Base-by-base conservation (phyloP, 108 stramenopile genomes). In the Stephanodiscus triporus region DNA sequence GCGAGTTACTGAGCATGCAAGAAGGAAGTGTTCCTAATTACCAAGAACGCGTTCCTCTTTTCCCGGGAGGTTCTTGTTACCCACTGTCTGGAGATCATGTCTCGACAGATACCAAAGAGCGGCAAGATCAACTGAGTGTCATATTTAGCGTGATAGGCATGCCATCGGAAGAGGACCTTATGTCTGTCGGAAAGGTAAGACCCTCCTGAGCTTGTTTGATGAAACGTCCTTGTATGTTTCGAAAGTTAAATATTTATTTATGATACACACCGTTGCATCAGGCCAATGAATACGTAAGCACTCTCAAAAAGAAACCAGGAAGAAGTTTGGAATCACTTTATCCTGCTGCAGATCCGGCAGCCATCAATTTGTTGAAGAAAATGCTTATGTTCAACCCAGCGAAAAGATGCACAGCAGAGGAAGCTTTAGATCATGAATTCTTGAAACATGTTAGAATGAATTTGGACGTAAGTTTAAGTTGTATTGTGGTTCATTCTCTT, bases 361-460 rank as follows among this genome's bases (percentile, higher is more conserved):
- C 97, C 0, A 78, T 99, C 30, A 94, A 97, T 69, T 84, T 99
- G 38, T 70, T 99, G 63, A 76, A 88, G 40, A 87, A 84, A 29
- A 97, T 99, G 98, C 94, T 99, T 20, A 75, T 89, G 68, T 97
- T 99, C 72, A 93, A 99, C 75, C 98, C 98, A 2, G 82, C 84
- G 8, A 78, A 87, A 74, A 85, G 98, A 22, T 88, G 90, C 56
- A 94, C 95, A 19, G 97, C 96, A 8, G 89, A 88, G 30, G 91
- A 99, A 77, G 98, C 98, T 9, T 86, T 99, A 68, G 85, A 90
- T 37, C 98, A 99, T 70, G 85, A 88, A 9, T 97, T 96, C 72
- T 84, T 99, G 13, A 70, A 85, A 63, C 75, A 82, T 49, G 84
- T 94, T n/a, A 77, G 92, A 67, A 68, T 84, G 24, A 71, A 91